These are phyloP conservation scores for Saussurea involucrata DNA, from an alignment of 129 eudicot species.

Conservation along the genomic window DNA sequence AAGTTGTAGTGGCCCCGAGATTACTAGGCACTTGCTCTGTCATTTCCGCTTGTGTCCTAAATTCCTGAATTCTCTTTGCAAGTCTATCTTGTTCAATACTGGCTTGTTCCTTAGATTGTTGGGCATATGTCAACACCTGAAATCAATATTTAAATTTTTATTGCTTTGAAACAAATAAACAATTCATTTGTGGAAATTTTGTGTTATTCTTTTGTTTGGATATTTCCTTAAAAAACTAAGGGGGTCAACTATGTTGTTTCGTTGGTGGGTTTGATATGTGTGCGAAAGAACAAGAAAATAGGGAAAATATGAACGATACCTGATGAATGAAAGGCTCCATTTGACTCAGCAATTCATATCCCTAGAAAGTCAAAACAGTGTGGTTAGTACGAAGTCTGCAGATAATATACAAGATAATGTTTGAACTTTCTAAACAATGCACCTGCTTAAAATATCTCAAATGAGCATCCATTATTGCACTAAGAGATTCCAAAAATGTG, in stretches of 20 bases:
- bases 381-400: conserved; percentile 3
- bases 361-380: conserved; percentile 46
- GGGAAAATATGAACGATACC: conserved; percentile 23
- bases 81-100: conserved; percentile 82
- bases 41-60: conserved; percentile 77
- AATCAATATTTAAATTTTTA: not conserved
- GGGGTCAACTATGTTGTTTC: no score
- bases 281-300: no score
- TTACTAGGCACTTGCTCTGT: conserved; percentile 52
- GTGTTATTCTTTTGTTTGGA: not conserved
- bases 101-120: conserved; percentile 87
- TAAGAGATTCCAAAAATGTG: conserved; percentile 89
- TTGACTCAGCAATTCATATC: conserved; percentile 74
- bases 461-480: conserved; percentile 99
- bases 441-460: conserved; percentile 95
- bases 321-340: conserved; percentile 95
- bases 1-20: conserved; percentile 49
- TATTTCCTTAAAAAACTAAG: no score
- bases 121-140: conserved; percentile 97
- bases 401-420: not conserved
- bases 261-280: no score
- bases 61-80: conserved; percentile 93
- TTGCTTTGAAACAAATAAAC: not conserved
- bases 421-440: conserved; percentile 3
- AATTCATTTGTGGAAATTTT: not conserved